Percentiles rank a stretch among this genome's conserved stretches.
These are phyloP conservation scores for Acacia acuminata DNA, from an alignment of 306 rosid genomes.

Conservation along the genomic window DNA sequence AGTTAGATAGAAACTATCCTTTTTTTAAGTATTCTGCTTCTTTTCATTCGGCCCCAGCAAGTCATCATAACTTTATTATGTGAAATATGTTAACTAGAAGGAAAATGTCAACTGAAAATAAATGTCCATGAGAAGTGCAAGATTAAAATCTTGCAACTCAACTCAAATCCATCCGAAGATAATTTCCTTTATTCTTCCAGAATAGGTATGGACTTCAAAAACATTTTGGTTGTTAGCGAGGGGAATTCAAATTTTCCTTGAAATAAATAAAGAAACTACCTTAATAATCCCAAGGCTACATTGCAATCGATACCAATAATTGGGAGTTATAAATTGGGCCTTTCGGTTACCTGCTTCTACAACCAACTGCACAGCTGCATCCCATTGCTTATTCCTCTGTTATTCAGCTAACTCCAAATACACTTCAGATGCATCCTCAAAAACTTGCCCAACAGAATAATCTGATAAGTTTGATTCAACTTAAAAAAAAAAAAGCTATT, in stretches of 20 bases:
- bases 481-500: no score
- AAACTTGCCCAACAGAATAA: slow-evolving; percentile 89
- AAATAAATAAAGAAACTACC: slow-evolving; percentile 47
- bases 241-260: slow-evolving; percentile 10
- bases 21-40: no score
- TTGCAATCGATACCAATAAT: slow-evolving; percentile 90
- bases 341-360: slow-evolving; percentile 85
- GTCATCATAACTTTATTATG: no score
- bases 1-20: no score
- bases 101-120: no score
- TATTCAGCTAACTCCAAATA: slow-evolving; percentile 60
- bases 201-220: background rate
- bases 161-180: background rate
- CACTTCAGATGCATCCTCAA: slow-evolving; percentile 81
- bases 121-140: no score
- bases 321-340: slow-evolving; percentile 58
- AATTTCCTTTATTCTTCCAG: slow-evolving; percentile 9
- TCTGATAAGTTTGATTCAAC: no score
- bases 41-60: slow-evolving; percentile 10
- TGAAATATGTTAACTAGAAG: no score
- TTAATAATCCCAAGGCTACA: slow-evolving; percentile 86
- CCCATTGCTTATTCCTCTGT: slow-evolving; percentile 72
- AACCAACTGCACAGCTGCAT: slow-evolving; percentile 81
- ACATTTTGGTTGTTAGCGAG: background rate
- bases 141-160: no score